Conservation (phyloP, 2,329 filamentous ascomycete species). For the Blastomyces emzantsi region DNA sequence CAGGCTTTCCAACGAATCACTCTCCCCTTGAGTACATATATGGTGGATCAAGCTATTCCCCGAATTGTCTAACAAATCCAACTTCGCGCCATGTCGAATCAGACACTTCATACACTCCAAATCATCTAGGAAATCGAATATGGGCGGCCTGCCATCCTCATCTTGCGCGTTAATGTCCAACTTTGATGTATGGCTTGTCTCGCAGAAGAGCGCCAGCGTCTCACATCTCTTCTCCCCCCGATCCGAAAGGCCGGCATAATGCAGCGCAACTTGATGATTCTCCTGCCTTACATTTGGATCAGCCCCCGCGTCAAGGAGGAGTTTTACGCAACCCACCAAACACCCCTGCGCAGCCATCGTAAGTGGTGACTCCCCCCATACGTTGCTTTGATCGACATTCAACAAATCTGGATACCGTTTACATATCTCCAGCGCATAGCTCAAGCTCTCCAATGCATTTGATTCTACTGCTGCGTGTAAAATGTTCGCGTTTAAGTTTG, state of each 20-base stretch:
- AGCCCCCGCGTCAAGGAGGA: constrained; percentile 15
- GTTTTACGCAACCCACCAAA: constrained; percentile 12
- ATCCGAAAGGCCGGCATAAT: constrained; percentile 14
- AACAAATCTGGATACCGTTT: constrained; percentile 12
- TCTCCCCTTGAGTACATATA: constrained; percentile 14
- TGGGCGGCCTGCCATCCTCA: constrained; percentile 14
- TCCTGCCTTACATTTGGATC: constrained; percentile 14
- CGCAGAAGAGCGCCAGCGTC: constrained; percentile 14
- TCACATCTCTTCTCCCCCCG: constrained; percentile 9
- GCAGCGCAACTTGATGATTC: constrained; percentile 15
- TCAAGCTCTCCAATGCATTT: constrained; percentile 12
- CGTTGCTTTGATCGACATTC: constrained; percentile 13
- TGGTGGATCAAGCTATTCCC: constrained; percentile 16
- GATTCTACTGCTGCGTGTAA: constrained; percentile 17
- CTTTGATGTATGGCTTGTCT: not conserved
- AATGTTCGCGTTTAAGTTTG: constrained; percentile 16
- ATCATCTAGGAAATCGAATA: constrained; percentile 18
- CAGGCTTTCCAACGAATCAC: constrained; percentile 10
- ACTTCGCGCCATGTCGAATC: constrained; percentile 12
- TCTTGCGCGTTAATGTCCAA: constrained; percentile 14
- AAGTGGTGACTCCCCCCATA: constrained; percentile 16
- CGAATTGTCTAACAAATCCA: constrained; percentile 14
- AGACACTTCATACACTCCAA: constrained; percentile 12
- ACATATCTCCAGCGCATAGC: constrained; percentile 13
- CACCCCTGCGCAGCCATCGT: constrained; percentile 16